phyloP scores from a whole-genome alignment of 2,329 filamentous ascomycete genomes.

The Cladophialophora exuberans region DNA sequence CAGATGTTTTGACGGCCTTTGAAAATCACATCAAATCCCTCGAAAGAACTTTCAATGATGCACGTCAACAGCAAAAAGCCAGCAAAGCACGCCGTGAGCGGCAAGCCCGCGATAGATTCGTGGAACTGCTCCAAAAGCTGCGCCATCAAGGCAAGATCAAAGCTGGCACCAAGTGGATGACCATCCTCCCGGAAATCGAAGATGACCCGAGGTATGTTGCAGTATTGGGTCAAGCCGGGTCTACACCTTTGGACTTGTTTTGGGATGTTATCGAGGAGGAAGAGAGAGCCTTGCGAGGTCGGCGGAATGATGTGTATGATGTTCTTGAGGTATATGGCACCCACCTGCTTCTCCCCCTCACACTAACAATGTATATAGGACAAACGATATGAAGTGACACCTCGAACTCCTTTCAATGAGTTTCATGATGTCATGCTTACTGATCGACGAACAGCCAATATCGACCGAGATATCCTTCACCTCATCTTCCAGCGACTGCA shows the following conservation, averaged over 20 bases:
- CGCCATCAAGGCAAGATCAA: slow-evolving; percentile 79
- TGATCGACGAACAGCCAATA: slow-evolving; percentile 85
- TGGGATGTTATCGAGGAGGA: slow-evolving; percentile 96
- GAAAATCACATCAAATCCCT: slow-evolving; percentile 93
- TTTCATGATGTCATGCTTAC: slow-evolving; percentile 80
- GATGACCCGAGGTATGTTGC: slow-evolving; percentile 80
- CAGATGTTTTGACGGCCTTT: slow-evolving; percentile 89
- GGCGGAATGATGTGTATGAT: slow-evolving; percentile 82
- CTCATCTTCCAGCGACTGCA: slow-evolving; percentile 86
- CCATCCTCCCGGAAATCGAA: slow-evolving; percentile 73
- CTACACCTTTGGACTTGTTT: slow-evolving; percentile 86
- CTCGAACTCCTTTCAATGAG: slow-evolving; percentile 84
- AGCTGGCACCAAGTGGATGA: slow-evolving; percentile 86
- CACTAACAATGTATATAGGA: slow-evolving; percentile 63
- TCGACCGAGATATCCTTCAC: slow-evolving; percentile 76
- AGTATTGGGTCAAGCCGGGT: slow-evolving; percentile 83
- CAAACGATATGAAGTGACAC: slow-evolving; percentile 86
- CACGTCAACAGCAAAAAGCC: slow-evolving; percentile 83
- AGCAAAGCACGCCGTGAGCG: slow-evolving; percentile 80
- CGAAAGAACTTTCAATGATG: slow-evolving; percentile 89
- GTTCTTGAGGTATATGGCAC: slow-evolving; percentile 75
- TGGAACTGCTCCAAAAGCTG: slow-evolving; percentile 73
- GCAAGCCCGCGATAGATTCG: slow-evolving; percentile 81
- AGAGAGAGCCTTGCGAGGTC: slow-evolving; percentile 79
- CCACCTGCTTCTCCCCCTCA: not conserved